These are phyloP conservation scores for Clavispora fructus DNA, from an alignment of 805 yeast genomes.

Conservation along the genomic window DNA sequence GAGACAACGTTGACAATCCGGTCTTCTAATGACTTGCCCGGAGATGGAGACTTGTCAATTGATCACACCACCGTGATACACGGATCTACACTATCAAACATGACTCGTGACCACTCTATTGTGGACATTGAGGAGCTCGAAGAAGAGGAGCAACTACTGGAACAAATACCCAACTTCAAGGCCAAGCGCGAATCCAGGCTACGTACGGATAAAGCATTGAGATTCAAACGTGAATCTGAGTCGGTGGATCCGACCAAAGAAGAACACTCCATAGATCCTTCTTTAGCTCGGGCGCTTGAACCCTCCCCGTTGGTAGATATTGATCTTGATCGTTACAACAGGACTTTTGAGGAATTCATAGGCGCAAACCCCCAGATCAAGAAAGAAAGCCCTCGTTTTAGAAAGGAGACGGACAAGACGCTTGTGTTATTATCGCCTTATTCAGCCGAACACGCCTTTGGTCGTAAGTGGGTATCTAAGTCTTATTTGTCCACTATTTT, in stretches of 20 bases:
- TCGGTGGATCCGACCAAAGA: background rate
- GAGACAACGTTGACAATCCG: constrained; percentile 40
- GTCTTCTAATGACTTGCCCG: constrained; percentile 32
- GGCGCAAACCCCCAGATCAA: constrained; percentile 39
- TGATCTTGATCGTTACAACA: constrained; percentile 31
- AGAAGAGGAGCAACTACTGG: constrained; percentile 30
- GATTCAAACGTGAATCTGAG: constrained; percentile 4
- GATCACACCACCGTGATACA: constrained; percentile 33
- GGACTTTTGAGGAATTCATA: constrained; percentile 40
- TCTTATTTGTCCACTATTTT: constrained; percentile 63
- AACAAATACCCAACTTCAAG: constrained; percentile 33
- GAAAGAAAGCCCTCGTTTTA: constrained; percentile 34
- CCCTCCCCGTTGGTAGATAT: constrained; percentile 35
- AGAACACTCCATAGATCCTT: constrained; percentile 1
- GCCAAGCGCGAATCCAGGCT: constrained; percentile 27
- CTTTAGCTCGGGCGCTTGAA: constrained; percentile 14
- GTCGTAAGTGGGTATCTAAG: constrained; percentile 72
- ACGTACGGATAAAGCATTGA: constrained; percentile 21
- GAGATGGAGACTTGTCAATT: constrained; percentile 32
- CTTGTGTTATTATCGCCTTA: constrained; percentile 63
- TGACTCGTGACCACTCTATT: constrained; percentile 26
- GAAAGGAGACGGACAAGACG: constrained; percentile 40
- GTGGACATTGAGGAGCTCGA: constrained; percentile 31
- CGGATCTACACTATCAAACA: constrained; percentile 22
- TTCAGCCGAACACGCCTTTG: constrained; percentile 66